Conservation (phyloP, 495 filamentous ascomycete species). For the Ramalina peruviana region DNA sequence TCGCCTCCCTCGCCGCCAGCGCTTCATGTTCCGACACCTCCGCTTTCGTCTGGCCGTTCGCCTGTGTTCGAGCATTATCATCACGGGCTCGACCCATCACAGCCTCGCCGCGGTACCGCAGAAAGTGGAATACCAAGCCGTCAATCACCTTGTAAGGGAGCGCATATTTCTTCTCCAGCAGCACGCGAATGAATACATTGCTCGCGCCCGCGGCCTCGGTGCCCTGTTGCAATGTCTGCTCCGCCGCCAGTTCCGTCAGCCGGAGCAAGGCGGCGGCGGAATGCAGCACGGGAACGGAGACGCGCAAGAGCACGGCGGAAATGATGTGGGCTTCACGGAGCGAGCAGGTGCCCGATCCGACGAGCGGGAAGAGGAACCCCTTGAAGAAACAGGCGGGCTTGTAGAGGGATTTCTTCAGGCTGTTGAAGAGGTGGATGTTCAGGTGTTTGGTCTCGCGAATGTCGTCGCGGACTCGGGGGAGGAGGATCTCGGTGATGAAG, state of each 20-base stretch:
- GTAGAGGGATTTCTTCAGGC: constrained; percentile 84
- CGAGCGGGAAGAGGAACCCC: constrained; percentile 83
- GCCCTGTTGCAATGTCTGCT: constrained; percentile 55
- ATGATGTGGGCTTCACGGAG: constrained; percentile 86
- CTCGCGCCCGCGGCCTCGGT: constrained; percentile 70
- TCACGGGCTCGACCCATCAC: background rate
- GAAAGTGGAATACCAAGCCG: constrained; percentile 87
- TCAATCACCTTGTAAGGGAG: constrained; percentile 91
- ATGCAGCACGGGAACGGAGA: constrained; percentile 77
- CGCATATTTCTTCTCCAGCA: constrained; percentile 95
- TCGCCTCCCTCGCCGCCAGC: constrained; percentile 35
- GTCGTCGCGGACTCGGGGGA: constrained; percentile 81
- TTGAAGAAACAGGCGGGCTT: constrained; percentile 97
- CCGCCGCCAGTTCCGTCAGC: constrained; percentile 83
- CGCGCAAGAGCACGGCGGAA: constrained; percentile 62
- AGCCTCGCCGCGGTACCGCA: constrained; percentile 54
- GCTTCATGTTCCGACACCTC: background rate
- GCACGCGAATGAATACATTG: constrained; percentile 80
- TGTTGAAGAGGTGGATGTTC: constrained; percentile 87
- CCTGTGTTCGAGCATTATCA: constrained; percentile 5
- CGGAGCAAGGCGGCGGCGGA: constrained; percentile 83
- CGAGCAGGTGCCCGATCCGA: constrained; percentile 63
- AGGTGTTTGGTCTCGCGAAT: constrained; percentile 78
- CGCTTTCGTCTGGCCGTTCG: background rate
- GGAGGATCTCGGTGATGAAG: constrained; percentile 67